phyloP scores from a whole-genome alignment of 139 green algal species.

The Chlorella sp. region DNA sequence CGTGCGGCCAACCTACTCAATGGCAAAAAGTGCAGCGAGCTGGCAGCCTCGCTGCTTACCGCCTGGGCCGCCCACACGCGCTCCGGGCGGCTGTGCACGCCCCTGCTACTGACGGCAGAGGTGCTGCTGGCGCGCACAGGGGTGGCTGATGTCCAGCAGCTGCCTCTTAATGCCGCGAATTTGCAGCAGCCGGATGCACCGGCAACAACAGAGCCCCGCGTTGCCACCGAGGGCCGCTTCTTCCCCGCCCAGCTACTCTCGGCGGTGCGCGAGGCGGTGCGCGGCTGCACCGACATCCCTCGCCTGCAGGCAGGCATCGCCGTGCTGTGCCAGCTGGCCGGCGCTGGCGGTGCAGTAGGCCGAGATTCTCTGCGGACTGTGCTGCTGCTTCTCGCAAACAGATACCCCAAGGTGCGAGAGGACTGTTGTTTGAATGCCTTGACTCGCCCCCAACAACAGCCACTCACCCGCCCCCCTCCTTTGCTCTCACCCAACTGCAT shows the following conservation, averaged over 20 bases:
- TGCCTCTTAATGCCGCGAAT: background rate
- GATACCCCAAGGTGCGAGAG: conserved; percentile 50
- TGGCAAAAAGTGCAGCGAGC: conserved; percentile 33
- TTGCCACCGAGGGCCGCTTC: background rate
- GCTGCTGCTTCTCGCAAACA: conserved; percentile 63
- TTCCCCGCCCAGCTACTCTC: conserved; percentile 41
- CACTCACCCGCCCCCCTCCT: background rate
- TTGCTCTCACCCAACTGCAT: background rate
- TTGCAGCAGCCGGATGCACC: background rate
- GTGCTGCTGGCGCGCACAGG: conserved; percentile 52
- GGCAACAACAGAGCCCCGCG: background rate
- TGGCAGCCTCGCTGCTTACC: conserved; percentile 4
- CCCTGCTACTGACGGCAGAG: conserved; percentile 57
- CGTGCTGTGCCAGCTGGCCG: conserved; percentile 52
- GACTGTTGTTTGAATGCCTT: background rate
- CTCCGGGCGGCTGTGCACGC: conserved; percentile 11
- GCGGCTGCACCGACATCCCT: conserved; percentile 65
- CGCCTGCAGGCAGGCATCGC: conserved; percentile 57
- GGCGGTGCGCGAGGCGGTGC: conserved; percentile 47
- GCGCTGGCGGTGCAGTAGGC: conserved; percentile 25
- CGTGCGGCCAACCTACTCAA: no score
- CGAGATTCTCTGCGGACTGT: conserved; percentile 55
- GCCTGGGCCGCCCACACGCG: conserved; percentile 7
- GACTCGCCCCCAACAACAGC: background rate
- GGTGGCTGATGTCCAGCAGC: conserved; percentile 6